Percentiles rank a stretch among this genome's conserved stretches.
phyloP scores from a whole-genome alignment of 2,329 filamentous ascomycete species.

The Pseudogymnoascus sp. region DNA sequence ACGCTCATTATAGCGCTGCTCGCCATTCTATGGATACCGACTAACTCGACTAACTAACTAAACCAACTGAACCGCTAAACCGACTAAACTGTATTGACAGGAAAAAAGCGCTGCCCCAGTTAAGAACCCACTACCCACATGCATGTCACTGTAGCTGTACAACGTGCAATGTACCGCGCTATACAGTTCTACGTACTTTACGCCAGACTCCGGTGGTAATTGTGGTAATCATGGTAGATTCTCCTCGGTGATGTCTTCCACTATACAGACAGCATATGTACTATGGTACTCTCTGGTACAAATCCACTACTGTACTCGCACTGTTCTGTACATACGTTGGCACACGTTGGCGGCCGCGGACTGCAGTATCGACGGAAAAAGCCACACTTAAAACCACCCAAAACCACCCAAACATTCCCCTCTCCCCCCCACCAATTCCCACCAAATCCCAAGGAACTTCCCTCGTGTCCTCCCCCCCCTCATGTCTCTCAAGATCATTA shows the following conservation, averaged over 20 bases:
- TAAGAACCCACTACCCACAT: constrained; percentile 1
- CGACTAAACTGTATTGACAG: background rate
- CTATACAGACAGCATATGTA: background rate
- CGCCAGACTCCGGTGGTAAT: background rate
- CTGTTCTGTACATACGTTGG: background rate
- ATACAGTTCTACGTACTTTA: background rate
- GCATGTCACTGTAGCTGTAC: background rate
- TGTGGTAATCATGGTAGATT: too few species aligned
- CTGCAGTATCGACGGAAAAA: background rate
- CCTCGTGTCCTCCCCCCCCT: background rate
- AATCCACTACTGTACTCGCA: background rate
- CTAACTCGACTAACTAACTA: background rate
- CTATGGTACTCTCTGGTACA: background rate
- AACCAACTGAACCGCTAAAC: background rate
- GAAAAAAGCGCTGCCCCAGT: constrained; percentile 3
- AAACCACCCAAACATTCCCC: background rate
- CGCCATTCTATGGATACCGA: background rate
- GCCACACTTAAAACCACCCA: constrained; percentile 6
- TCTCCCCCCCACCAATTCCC: background rate
- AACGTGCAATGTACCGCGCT: background rate
- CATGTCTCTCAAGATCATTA: background rate
- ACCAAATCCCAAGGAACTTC: background rate
- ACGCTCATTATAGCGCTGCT: background rate
- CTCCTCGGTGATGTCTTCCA: background rate
- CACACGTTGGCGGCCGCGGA: background rate